A percentile compares a stretch with the other conserved stretches of the same genome.
Conservation (phyloP, 2,329 filamentous ascomycete genomes). For the Fusarium lateritium region DNA sequence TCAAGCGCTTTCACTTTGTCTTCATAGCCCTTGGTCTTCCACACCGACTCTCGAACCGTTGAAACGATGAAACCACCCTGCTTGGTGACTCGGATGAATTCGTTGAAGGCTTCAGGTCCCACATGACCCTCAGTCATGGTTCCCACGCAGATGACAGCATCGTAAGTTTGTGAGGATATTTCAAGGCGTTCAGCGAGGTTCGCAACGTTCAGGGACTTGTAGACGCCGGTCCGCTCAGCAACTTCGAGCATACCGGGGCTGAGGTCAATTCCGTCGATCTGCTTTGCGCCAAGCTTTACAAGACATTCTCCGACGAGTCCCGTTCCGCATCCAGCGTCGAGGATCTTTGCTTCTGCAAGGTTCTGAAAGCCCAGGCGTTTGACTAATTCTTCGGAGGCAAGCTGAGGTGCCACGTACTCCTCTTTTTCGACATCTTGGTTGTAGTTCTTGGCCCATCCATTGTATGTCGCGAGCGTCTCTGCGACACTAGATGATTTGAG, state of each 20-base stretch:
- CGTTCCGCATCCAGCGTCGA: constrained; percentile 68
- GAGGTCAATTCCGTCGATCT: constrained; percentile 65
- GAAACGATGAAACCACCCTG: constrained; percentile 60
- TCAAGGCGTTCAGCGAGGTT: constrained; percentile 61
- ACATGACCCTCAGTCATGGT: constrained; percentile 68
- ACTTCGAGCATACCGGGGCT: constrained; percentile 64
- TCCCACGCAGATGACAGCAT: constrained; percentile 65
- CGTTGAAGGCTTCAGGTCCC: constrained; percentile 61
- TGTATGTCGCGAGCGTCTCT: constrained; percentile 39
- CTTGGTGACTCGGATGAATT: constrained; percentile 63
- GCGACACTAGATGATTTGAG: constrained; percentile 17
- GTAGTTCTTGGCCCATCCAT: constrained; percentile 50
- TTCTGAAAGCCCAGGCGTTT: constrained; percentile 27
- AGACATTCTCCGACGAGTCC: constrained; percentile 64
- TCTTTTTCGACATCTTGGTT: constrained; percentile 51
- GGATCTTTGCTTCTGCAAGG: constrained; percentile 47
- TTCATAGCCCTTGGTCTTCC: constrained; percentile 61
- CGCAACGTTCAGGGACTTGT: constrained; percentile 57
- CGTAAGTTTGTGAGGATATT: constrained; percentile 57
- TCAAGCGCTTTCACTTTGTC: constrained; percentile 54
- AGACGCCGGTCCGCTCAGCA: constrained; percentile 59
- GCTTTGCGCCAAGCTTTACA: constrained; percentile 54
- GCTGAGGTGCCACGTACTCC: constrained; percentile 57
- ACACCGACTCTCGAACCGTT: constrained; percentile 64
- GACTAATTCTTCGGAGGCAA: constrained; percentile 51